A percentile compares a stretch with the other conserved stretches of the same genome.
These are phyloP conservation scores for Musa beccarii DNA, from an alignment of 176 grass and related monocot genomes.

Conservation along the genomic window DNA sequence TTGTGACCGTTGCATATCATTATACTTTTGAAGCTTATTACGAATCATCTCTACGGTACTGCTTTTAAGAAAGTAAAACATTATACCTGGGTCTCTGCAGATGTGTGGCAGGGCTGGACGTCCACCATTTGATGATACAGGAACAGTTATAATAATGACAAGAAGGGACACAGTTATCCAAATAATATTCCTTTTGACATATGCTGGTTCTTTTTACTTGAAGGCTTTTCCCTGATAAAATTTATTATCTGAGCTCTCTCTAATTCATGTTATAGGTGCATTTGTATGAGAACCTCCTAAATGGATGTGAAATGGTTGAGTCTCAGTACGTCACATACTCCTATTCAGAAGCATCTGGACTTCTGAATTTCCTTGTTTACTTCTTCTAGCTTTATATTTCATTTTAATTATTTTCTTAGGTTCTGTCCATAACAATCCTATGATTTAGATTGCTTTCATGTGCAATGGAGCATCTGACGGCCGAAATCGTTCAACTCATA, in stretches of 20 bases:
- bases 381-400: not conserved
- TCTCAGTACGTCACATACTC: slow-evolving; percentile 67
- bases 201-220: not conserved
- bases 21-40: not conserved
- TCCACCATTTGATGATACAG: slow-evolving; percentile 92
- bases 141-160: slow-evolving; percentile 97
- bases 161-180: slow-evolving; percentile 80
- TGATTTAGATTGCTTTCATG: slow-evolving; percentile 68
- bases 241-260: not conserved
- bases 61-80: slow-evolving; percentile 20
- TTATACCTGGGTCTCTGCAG: slow-evolving; percentile 30
- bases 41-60: not conserved
- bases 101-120: slow-evolving; percentile 97
- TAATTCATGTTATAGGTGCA: slow-evolving; percentile 54
- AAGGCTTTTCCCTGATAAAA: slow-evolving; percentile 15
- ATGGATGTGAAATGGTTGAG: slow-evolving; percentile 96
- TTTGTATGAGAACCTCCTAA: slow-evolving; percentile 87
- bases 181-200: not conserved
- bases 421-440: slow-evolving; percentile 4
- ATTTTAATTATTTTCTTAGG: not conserved
- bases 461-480: slow-evolving; percentile 86
- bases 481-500: slow-evolving; percentile 88
- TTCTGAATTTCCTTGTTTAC: not conserved
- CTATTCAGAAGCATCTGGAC: not conserved
- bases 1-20: not conserved